These are phyloP conservation scores for Isoetes taiwanensis DNA, from an alignment of 75 land plant genomes.

Conservation along the genomic window DNA sequence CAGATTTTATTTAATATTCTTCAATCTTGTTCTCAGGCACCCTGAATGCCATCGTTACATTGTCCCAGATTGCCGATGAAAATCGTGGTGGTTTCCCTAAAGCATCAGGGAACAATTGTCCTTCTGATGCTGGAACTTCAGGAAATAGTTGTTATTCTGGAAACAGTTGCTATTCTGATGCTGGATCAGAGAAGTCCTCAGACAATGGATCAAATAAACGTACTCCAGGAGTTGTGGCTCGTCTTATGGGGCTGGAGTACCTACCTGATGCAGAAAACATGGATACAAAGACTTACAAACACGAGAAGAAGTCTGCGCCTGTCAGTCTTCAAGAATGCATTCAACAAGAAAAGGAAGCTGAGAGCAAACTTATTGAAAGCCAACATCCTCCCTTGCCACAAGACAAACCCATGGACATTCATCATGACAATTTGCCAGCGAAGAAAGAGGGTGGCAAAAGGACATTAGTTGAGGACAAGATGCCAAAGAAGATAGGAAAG, in stretches of 20 bases:
- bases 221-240: constrained; percentile 75
- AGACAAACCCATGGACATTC: constrained; percentile 5
- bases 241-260: constrained; percentile 87
- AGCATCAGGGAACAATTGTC: constrained; percentile 9
- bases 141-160: neutral
- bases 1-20: neutral
- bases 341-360: too few species aligned
- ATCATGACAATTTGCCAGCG: neutral
- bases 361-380: too few species aligned
- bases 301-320: too few species aligned
- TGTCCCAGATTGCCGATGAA: constrained; percentile 66
- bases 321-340: too few species aligned
- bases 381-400: too few species aligned
- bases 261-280: constrained; percentile 25
- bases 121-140: neutral
- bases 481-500: neutral
- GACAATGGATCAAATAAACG: constrained; percentile 26
- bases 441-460: too few species aligned
- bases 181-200: neutral
- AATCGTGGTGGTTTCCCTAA: constrained; percentile 62
- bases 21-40: neutral
- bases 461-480: neutral
- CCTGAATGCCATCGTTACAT: neutral
- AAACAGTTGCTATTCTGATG: neutral
- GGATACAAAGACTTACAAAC: neutral